Evolutionary conservation across 352 stramenopile genomes (phyloP), one percentile per base, ranked within the genome.

Genomic region (Phytophthora crassamura): DNA sequence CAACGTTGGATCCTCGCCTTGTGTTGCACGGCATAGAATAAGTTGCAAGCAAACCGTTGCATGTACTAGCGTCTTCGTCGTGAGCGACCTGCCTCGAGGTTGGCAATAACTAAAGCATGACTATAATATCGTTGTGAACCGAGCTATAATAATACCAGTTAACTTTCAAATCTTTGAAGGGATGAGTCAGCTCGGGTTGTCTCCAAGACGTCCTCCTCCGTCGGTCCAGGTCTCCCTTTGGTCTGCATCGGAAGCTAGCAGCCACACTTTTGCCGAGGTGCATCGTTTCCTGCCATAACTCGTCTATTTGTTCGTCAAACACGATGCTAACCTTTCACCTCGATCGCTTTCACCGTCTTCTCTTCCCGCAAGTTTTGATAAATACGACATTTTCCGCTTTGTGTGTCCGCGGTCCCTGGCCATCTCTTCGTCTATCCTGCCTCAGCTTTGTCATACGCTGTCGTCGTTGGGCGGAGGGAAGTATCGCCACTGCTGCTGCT

Each of bases 401-500:
- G n/a, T n/a, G n/a, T n/a, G n/a, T n/a, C n/a, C n/a, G n/a, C n/a
- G n/a, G 9, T 25, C 43, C 39, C 62, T 72, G 67, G 63, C 67
- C 62, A 72, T 12, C 25, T 9, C 38, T 22, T 36, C 36, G 14
- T 46, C 10, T 22, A 6, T 22, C n/a, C 12, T 11, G 25, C 16
- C 36, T 59, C 16, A 36, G 22, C 40, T 41, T 36, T 7, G 39
- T 55, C 32, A 69, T 20, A 52, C 30, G 11, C 32, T 36, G 18
- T 73, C 53, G 28, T 67, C 58, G 25, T 64, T 69, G 11, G 52
- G n/a, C 8, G 68, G 53, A 51, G 68, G 58, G 52, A 76, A 76
- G 38, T 73, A 73, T 53, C 42, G 48, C 63, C 64, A 76, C 15
- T 60, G 49, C 7, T 36, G 5, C 51, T 54, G 39, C 41, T 75